A percentile compares a stretch with the other conserved stretches of the same genome.
These are phyloP conservation scores for Chloris gayana DNA, from an alignment of 176 grass and related monocot species.

Conservation along the genomic window DNA sequence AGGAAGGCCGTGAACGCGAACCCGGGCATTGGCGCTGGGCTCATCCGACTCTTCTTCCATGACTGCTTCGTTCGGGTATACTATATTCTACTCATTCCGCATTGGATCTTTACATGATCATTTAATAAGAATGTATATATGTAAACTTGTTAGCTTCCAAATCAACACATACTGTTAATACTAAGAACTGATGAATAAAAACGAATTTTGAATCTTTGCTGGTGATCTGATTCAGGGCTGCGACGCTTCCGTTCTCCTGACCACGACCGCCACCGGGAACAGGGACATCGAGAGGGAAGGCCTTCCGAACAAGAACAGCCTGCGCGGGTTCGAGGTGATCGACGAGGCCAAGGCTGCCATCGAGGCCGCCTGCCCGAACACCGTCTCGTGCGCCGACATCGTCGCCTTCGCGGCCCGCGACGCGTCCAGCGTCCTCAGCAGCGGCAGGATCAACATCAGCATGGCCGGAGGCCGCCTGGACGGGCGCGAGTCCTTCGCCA, in stretches of 20 bases:
- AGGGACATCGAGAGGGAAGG: constrained; percentile 29
- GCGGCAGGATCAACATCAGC: not conserved
- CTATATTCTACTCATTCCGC: too few relatives aligned
- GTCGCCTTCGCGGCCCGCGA: constrained; percentile 58
- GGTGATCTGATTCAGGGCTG: too few relatives aligned
- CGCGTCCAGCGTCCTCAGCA: constrained; percentile 29
- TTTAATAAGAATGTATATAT: too few relatives aligned
- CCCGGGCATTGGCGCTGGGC: not conserved
- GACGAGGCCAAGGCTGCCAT: constrained; percentile 27
- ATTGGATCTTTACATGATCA: too few relatives aligned
- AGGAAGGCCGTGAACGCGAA: not conserved
- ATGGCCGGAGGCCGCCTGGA: constrained; percentile 51
- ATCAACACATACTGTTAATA: too few relatives aligned
- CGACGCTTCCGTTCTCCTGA: too few relatives aligned
- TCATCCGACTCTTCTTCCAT: constrained; percentile 28
- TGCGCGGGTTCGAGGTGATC: constrained; percentile 42
- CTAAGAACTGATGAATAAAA: too few relatives aligned
- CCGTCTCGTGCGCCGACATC: constrained; percentile 53
- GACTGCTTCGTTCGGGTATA: constrained; percentile 3
- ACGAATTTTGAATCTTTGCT: too few relatives aligned
- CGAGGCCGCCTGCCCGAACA: constrained; percentile 32
- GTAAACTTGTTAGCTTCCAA: too few relatives aligned
- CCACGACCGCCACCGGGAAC: not conserved
- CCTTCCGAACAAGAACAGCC: constrained; percentile 8
- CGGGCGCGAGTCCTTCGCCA: constrained; percentile 31